Conservation (phyloP, 164 flowering plant genomes). For the Brasenia schreberi region DNA sequence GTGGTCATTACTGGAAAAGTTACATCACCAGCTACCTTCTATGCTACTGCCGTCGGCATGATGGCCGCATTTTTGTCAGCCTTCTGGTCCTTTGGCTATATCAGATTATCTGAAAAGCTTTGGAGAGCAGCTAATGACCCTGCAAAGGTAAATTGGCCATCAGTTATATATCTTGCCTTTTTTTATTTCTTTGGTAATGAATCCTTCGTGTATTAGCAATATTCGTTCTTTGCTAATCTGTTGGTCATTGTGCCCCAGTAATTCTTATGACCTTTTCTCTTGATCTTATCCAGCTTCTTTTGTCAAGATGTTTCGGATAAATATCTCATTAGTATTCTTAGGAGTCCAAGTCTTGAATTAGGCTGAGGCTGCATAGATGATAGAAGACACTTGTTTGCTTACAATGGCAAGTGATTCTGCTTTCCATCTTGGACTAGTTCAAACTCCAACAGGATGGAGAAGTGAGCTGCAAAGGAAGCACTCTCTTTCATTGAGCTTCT, state of each 20-base stretch:
- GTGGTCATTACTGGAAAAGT: constrained; percentile 64
- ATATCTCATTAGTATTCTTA: no score
- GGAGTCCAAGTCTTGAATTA: no score
- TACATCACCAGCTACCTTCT: constrained; percentile 78
- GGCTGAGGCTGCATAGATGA: no score
- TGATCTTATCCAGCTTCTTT: not conserved
- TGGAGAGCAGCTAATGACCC: constrained; percentile 74
- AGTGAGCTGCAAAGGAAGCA: no score
- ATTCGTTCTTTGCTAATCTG: not conserved
- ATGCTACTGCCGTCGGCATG: constrained; percentile 80
- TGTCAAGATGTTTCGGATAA: no score
- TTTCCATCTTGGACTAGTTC: no score
- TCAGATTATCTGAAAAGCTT: constrained; percentile 76
- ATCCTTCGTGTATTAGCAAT: not conserved
- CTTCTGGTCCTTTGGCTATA: constrained; percentile 92
- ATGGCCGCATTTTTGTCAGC: constrained; percentile 89
- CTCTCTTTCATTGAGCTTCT: no score
- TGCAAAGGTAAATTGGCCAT: constrained; percentile 48
- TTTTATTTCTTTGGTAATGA: not conserved
- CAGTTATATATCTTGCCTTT: not conserved
- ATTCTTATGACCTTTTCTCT: no score
- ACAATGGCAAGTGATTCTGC: no score
- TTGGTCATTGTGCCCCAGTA: not conserved
- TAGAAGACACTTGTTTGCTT: no score
- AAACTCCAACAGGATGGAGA: no score